Conservation (phyloP, 192 early-diverging fungal genomes). For the Haplosporangium gracile region DNA sequence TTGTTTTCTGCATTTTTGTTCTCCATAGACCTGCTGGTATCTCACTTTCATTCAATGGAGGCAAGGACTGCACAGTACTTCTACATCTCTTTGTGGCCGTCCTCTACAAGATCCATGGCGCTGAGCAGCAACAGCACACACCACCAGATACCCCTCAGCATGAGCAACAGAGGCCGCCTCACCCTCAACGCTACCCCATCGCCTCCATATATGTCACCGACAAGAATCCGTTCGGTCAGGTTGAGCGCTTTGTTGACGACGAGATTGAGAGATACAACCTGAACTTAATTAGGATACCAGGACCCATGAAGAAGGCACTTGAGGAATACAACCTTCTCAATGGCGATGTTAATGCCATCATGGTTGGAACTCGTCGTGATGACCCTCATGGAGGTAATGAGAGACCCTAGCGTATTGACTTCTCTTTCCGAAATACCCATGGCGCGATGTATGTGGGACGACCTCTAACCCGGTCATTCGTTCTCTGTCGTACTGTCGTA, state of each 20-base stretch:
- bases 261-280: slow-evolving; percentile 80
- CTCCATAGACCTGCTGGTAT: slow-evolving; percentile 69
- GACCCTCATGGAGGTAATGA: slow-evolving; percentile 77
- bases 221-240: slow-evolving; percentile 85
- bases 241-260: slow-evolving; percentile 87
- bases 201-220: slow-evolving; percentile 82
- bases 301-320: slow-evolving; percentile 86
- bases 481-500: not conserved
- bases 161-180: not conserved
- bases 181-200: slow-evolving; percentile 56
- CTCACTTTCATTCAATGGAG: slow-evolving; percentile 94
- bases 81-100: slow-evolving; percentile 85
- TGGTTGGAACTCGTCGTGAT: slow-evolving; percentile 84
- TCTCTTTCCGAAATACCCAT: not conserved
- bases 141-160: slow-evolving; percentile 17
- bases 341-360: slow-evolving; percentile 75
- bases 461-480: not conserved
- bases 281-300: slow-evolving; percentile 72
- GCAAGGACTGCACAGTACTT: slow-evolving; percentile 97
- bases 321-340: slow-evolving; percentile 72
- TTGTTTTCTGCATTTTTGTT: slow-evolving; percentile 22
- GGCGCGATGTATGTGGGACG: too few relatives aligned
- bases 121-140: slow-evolving; percentile 1
- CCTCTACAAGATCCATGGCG: slow-evolving; percentile 57
- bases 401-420: not conserved